Evolutionary conservation across 176 grass and related monocot species (phyloP), one percentile per base, ranked within the genome.

Genomic region (Triticum aestivum): DNA sequence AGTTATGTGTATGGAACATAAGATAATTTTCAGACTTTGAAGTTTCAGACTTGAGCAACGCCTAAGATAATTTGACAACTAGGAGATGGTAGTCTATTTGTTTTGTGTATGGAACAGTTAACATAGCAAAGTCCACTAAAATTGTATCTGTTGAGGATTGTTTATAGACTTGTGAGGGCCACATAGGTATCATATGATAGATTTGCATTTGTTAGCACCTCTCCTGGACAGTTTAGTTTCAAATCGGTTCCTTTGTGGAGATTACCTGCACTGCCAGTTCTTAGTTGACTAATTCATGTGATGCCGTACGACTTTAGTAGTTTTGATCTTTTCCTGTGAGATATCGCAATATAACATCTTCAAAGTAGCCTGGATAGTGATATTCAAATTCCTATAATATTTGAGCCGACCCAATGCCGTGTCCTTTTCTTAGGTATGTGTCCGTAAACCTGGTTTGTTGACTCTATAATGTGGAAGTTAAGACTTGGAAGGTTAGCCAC

Each of bases 41-140:
- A 47, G 72, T 78, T 82, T 39, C 39, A 42, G 37, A 70, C 11
- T 15, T 30, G 32, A 77, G 37, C 15, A 64, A 3, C 72, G 39
- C 83, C 78, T 86, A 69, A 78, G 69, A 85, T 86, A 66, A 90
- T 69, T 86, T 69, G 63, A 41, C 29, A 45, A 70, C 62, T 69
- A 58, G 26, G 34, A 2, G 5, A 51, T n/a, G 49, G 61, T 41
- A 33, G 14, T 79, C 11, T 47, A 38, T 17, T 63, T 59, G 62
- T 56, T 27, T n/a, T 80, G 65, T 32, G 24, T 44, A 30, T n/a
- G 56, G 64, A 30, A 88, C 13, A 7, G 32, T 77, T 78, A 77
- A 27, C 32, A 65, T 72, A 84, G 24, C 65, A 41, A 29, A 72
- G 51, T 61, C 21, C 13, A 41, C 2, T 8, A 39, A 70, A 7